These are phyloP conservation scores for Penicillium sp. DNA, from an alignment of 2,329 filamentous ascomycete species.

Conservation along the genomic window DNA sequence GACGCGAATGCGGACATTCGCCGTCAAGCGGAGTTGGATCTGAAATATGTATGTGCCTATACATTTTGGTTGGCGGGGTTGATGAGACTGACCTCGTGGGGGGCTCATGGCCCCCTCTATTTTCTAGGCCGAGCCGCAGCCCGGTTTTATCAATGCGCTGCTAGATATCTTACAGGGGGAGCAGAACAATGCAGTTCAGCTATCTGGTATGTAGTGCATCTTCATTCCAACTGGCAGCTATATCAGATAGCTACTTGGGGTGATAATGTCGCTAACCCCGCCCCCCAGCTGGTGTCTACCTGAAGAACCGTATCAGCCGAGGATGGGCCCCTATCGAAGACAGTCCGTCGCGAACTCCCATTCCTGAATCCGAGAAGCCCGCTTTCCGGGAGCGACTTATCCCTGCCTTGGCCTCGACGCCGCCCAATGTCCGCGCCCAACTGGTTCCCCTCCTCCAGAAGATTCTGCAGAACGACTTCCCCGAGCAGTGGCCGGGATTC, in stretches of 20 bases:
- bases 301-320: conserved; percentile 95
- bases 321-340: conserved; percentile 83
- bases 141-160: conserved; percentile 87
- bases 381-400: conserved; percentile 85
- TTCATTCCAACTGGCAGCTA: not conserved
- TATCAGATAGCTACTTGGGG: not conserved
- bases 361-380: conserved; percentile 85
- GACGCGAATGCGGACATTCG: conserved; percentile 63
- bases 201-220: conserved; percentile 67
- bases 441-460: conserved; percentile 93
- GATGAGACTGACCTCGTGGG: conserved; percentile 19
- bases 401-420: conserved; percentile 79
- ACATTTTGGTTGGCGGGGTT: conserved; percentile 9
- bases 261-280: conserved; percentile 8
- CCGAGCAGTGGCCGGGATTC: conserved; percentile 89
- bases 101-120: conserved; percentile 11
- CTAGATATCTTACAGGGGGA: conserved; percentile 88
- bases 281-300: conserved; percentile 81
- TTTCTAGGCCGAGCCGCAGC: conserved; percentile 78
- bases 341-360: conserved; percentile 69
- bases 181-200: conserved; percentile 78
- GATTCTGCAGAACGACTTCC: conserved; percentile 94
- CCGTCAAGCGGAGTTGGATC: conserved; percentile 63
- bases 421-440: conserved; percentile 82
- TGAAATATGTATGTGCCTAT: conserved; percentile 59